Conservation (phyloP, 495 filamentous ascomycete genomes). For the Penicillium malachiteum region DNA sequence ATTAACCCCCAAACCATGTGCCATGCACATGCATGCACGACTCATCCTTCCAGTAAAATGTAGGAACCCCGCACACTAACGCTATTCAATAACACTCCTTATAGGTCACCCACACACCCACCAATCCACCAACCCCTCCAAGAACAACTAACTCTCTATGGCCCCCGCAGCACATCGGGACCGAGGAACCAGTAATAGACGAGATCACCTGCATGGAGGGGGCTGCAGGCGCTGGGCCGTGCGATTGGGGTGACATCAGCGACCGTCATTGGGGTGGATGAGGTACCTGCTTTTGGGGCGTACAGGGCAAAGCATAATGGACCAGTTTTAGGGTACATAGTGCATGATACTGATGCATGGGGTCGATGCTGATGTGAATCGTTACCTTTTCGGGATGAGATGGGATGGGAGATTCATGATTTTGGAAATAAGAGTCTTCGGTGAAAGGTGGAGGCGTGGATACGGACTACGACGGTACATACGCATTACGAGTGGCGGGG, state of each 20-base stretch:
- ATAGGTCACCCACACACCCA: not conserved
- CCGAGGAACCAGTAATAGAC: slow-evolving; percentile 8
- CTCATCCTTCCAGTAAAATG: not conserved
- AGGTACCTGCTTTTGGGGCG: slow-evolving; percentile 9
- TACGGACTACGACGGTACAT: too few relatives aligned
- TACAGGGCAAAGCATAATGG: slow-evolving; percentile 1
- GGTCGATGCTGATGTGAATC: not conserved
- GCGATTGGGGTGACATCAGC: slow-evolving; percentile 19
- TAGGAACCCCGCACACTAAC: not conserved
- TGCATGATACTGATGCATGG: not conserved
- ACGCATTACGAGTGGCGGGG: too few relatives aligned
- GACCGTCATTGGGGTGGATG: not conserved
- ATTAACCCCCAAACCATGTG: not conserved
- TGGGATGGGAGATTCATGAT: not conserved
- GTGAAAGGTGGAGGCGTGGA: too few relatives aligned
- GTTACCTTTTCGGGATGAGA: slow-evolving; percentile 6
- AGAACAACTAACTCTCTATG: not conserved
- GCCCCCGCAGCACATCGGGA: not conserved
- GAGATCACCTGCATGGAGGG: slow-evolving; percentile 13
- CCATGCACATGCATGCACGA: not conserved
- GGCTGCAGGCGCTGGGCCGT: slow-evolving; percentile 8
- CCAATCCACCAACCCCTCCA: not conserved
- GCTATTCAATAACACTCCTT: not conserved
- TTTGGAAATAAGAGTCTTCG: not conserved
- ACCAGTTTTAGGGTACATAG: not conserved